These are phyloP conservation scores for Botrytis medusae DNA, from an alignment of 2,329 filamentous ascomycete genomes.

Conservation along the genomic window DNA sequence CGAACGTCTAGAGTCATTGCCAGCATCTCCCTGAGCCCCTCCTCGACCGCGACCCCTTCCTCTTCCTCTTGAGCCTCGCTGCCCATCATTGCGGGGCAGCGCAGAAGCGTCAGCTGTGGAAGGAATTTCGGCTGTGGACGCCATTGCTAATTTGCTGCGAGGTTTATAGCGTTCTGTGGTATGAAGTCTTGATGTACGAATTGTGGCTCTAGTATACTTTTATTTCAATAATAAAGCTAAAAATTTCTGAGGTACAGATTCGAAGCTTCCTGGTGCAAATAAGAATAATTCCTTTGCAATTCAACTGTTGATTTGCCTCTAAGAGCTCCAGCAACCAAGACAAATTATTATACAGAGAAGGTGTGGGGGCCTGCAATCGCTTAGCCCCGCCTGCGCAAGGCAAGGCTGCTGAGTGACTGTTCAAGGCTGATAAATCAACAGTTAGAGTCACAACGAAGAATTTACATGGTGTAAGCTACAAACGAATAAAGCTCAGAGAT, in stretches of 20 bases:
- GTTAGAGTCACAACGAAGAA: neutral
- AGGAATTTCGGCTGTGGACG: slow-evolving; percentile 23
- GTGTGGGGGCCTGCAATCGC: slow-evolving; percentile 11
- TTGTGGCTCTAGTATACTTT: neutral
- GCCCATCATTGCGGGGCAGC: slow-evolving; percentile 35
- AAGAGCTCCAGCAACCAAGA: slow-evolving; percentile 3
- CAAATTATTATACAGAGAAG: slow-evolving; percentile 12
- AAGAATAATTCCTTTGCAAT: neutral
- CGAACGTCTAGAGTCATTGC: slow-evolving; percentile 36
- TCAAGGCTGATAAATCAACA: slow-evolving; percentile 19
- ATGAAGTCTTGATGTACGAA: neutral
- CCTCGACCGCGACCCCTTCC: slow-evolving; percentile 26
- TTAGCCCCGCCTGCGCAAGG: slow-evolving; percentile 17
- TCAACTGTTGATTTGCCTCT: neutral
- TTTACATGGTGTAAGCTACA: neutral
- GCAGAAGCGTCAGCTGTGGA: slow-evolving; percentile 24
- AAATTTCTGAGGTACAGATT: neutral
- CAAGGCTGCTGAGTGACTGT: slow-evolving; percentile 16
- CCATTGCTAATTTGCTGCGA: slow-evolving; percentile 10
- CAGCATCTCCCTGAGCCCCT: slow-evolving; percentile 22
- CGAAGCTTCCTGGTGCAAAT: neutral
- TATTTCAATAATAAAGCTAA: neutral
- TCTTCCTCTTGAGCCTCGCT: slow-evolving; percentile 43
- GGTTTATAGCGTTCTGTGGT: slow-evolving; percentile 3
- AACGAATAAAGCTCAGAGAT: neutral